phyloP scores from a whole-genome alignment of 495 filamentous ascomycete genomes.

The Penicillium mononematosum region DNA sequence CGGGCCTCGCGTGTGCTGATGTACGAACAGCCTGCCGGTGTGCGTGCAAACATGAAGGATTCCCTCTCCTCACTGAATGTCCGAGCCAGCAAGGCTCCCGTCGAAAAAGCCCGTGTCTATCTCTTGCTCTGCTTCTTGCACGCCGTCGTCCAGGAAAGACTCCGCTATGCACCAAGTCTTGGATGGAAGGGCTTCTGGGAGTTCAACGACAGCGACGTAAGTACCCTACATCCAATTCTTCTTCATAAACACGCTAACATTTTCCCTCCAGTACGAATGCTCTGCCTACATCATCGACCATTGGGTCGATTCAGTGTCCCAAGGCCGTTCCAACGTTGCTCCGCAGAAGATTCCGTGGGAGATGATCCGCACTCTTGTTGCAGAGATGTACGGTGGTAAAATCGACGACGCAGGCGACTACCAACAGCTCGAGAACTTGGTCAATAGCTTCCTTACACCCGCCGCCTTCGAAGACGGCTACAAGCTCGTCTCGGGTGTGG shows the following conservation, averaged over 20 bases:
- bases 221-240: slow-evolving; percentile 26
- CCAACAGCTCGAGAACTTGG: slow-evolving; percentile 64
- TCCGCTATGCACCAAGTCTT: slow-evolving; percentile 91
- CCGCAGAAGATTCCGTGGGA: slow-evolving; percentile 95
- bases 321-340: slow-evolving; percentile 84
- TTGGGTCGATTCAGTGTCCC: slow-evolving; percentile 82
- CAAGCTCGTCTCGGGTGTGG: slow-evolving; percentile 71
- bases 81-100: slow-evolving; percentile 76
- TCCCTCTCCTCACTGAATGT: slow-evolving; percentile 79
- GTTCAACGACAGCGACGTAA: slow-evolving; percentile 98
- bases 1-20: slow-evolving; percentile 92
- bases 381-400: slow-evolving; percentile 96
- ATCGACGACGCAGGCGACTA: slow-evolving; percentile 93
- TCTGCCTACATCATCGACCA: slow-evolving; percentile 93
- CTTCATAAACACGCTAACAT: slow-evolving; percentile 27
- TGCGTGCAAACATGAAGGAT: slow-evolving; percentile 98
- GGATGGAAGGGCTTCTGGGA: slow-evolving; percentile 99
- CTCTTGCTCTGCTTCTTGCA: slow-evolving; percentile 91
- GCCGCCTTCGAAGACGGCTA: slow-evolving; percentile 88
- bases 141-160: slow-evolving; percentile 90
- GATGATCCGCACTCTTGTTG: slow-evolving; percentile 88
- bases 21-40: slow-evolving; percentile 97
- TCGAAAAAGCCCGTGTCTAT: slow-evolving; percentile 89
- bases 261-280: slow-evolving; percentile 78
- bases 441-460: slow-evolving; percentile 74